These are phyloP conservation scores for Zymoseptoria crescenta DNA, from an alignment of 2,329 filamentous ascomycete genomes.

Conservation along the genomic window DNA sequence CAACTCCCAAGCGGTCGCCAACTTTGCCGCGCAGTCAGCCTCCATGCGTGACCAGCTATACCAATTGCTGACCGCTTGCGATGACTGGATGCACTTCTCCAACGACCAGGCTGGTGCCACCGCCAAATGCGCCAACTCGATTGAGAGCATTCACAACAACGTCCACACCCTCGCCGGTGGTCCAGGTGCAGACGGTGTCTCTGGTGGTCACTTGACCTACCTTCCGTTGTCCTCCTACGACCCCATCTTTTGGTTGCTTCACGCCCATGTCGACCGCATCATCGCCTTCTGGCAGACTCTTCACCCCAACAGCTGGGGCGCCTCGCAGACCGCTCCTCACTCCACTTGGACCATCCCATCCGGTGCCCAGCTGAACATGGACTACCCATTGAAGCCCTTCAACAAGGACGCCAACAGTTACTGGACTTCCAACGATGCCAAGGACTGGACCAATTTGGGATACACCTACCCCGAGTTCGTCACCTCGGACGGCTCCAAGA, in stretches of 20 bases:
- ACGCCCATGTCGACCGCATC: conserved; percentile 63
- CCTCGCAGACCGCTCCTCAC: conserved; percentile 44
- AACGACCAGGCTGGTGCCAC: conserved; percentile 20
- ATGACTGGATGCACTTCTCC: conserved; percentile 20
- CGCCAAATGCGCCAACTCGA: conserved; percentile 19
- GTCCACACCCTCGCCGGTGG: conserved; percentile 23
- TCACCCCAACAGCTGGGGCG: conserved; percentile 60
- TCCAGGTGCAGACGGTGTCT: not conserved
- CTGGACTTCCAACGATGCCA: conserved; percentile 59
- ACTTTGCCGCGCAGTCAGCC: conserved; percentile 9
- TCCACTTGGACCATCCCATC: conserved; percentile 52
- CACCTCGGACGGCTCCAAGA: conserved; percentile 29
- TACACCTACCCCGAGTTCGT: conserved; percentile 66
- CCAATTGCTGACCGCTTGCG: conserved; percentile 24
- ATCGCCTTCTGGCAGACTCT: conserved; percentile 71
- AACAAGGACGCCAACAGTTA: conserved; percentile 53
- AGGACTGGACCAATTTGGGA: conserved; percentile 58
- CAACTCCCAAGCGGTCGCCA: conserved; percentile 8
- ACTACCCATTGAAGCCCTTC: conserved; percentile 47
- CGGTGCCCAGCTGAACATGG: conserved; percentile 37
- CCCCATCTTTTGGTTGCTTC: conserved; percentile 69
- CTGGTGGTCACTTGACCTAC: conserved; percentile 57
- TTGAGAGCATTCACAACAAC: conserved; percentile 27
- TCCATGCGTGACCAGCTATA: conserved; percentile 23
- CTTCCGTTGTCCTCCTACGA: conserved; percentile 68